Conservation (phyloP, 2,329 filamentous ascomycete genomes). For the Endothia cerciana region DNA sequence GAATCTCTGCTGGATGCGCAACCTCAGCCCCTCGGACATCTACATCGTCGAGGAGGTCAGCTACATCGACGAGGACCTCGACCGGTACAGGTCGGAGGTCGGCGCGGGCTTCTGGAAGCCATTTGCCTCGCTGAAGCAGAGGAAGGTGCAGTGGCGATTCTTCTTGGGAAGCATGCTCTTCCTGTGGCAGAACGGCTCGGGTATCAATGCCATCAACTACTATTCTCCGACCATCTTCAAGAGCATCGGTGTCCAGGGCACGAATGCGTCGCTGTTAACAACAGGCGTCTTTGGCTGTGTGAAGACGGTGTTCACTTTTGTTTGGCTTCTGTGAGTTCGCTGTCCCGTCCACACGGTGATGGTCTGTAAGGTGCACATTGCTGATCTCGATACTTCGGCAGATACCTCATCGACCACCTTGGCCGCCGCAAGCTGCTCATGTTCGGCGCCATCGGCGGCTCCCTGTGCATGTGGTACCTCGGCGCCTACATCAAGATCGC, state of each 20-base stretch:
- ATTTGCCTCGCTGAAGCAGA: constrained; percentile 60
- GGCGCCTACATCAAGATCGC: constrained; percentile 62
- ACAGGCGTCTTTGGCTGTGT: constrained; percentile 80
- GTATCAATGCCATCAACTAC: constrained; percentile 82
- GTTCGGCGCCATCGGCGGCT: constrained; percentile 62
- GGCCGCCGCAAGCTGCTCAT: constrained; percentile 64
- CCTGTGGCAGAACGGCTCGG: constrained; percentile 76
- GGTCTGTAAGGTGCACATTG: too few species aligned
- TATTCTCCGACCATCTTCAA: constrained; percentile 72
- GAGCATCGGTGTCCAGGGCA: constrained; percentile 50
- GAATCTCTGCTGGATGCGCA: constrained; percentile 67
- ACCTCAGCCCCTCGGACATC: constrained; percentile 56
- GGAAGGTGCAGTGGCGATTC: constrained; percentile 70
- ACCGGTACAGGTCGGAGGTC: constrained; percentile 64
- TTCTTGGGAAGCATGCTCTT: constrained; percentile 75
- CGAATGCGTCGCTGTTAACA: constrained; percentile 54
- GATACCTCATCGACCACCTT: constrained; percentile 65
- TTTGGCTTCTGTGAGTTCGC: constrained; percentile 69
- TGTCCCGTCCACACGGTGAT: constrained; percentile 46
- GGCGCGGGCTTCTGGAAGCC: constrained; percentile 77
- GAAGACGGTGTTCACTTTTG: constrained; percentile 68
- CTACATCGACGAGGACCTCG: constrained; percentile 71
- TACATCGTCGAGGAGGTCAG: constrained; percentile 77
- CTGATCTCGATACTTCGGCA: background rate
- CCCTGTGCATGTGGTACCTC: constrained; percentile 67